Evolutionary conservation across 257 asterid species (phyloP).

Genomic region (Gentiana macrophylla): DNA sequence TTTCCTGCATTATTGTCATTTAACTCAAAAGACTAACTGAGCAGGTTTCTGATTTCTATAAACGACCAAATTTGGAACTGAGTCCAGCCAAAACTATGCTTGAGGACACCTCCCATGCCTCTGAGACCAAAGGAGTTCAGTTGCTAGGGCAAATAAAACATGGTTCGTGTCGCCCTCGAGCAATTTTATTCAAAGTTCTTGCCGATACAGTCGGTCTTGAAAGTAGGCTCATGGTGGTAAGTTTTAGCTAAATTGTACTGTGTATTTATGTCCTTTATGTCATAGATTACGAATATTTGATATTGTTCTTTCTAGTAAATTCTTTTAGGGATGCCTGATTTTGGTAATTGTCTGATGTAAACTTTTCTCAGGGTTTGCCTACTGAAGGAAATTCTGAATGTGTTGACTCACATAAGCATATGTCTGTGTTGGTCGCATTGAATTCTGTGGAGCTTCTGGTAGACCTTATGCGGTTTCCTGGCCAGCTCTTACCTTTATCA

Average conservation of each 20-base stretch:
- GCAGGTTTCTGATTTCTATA: constrained; percentile 85
- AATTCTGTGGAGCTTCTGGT: constrained; percentile 74
- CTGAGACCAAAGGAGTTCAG: constrained; percentile 64
- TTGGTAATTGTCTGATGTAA: constrained; percentile 4
- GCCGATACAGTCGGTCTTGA: constrained; percentile 98
- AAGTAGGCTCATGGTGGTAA: constrained; percentile 84
- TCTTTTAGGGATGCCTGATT: no score
- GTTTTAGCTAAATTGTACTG: constrained; percentile 14
- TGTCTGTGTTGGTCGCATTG: constrained; percentile 76
- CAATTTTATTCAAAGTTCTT: constrained; percentile 89
- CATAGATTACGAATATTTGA: no score
- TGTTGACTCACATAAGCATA: constrained; percentile 80
- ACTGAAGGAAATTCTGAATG: constrained; percentile 75
- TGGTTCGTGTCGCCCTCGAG: constrained; percentile 92
- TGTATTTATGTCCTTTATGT: not conserved
- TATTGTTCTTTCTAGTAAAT: no score
- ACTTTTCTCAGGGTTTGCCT: constrained; percentile 74
- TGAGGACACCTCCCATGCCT: constrained; percentile 52
- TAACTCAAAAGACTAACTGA: not conserved
- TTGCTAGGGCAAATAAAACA: constrained; percentile 88
- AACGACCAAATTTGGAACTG: constrained; percentile 64
- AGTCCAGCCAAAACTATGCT: constrained; percentile 60
- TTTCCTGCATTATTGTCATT: not conserved
- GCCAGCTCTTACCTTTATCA: constrained; percentile 78
- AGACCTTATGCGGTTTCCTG: constrained; percentile 87